Evolutionary conservation across 2,329 filamentous ascomycete genomes (phyloP), one percentile per base, ranked within the genome.

Genomic region (Rutstroemia sp.): DNA sequence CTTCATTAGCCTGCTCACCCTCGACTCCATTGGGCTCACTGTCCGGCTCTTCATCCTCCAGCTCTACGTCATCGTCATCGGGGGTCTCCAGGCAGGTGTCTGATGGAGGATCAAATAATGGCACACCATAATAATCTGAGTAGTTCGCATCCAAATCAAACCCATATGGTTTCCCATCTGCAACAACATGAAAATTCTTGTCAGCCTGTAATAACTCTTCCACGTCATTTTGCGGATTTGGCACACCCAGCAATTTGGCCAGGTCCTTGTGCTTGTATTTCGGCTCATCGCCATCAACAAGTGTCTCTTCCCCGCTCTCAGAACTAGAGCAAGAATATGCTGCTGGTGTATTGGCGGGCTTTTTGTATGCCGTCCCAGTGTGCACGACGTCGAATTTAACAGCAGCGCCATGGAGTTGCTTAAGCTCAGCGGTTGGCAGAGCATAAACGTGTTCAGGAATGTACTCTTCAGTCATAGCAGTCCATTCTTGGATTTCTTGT

Each of bases 131-230:
- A n/a, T 55, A 38, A 55, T 27, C 47, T 16, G 53, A 55, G 36
- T 51, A 55, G 7, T 55, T 55, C 6, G 46, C 44, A 10, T 51
- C 34, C 2, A 55, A 16, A 27, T 51, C 53, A 27, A 55, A 55
- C 17, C 53, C 47, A 55, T 27, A 47, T 25, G 21, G 44, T n/a
- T 55, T 38, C 16, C 47, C 40, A 5, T 40, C 47, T 5, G 53
- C 53, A n/a, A 55, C 53, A 17, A 51, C 51, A 38, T 55, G 47
- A 44, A 51, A 55, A 51, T 50, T 38, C n/a, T 38, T 34, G 5
- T 51, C 46, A 27, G 51, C 49, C 14, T 51, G 40, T 6, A 48
- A 34, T 38, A 55, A 34, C 4, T 55, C 47, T 6, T 55, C 47
- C 39, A 40, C 45, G 1, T 36, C 25, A 23, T 19, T 16, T 23